Base-by-base conservation (phyloP, 2,329 filamentous ascomycete genomes). In the Neonectria faginata region DNA sequence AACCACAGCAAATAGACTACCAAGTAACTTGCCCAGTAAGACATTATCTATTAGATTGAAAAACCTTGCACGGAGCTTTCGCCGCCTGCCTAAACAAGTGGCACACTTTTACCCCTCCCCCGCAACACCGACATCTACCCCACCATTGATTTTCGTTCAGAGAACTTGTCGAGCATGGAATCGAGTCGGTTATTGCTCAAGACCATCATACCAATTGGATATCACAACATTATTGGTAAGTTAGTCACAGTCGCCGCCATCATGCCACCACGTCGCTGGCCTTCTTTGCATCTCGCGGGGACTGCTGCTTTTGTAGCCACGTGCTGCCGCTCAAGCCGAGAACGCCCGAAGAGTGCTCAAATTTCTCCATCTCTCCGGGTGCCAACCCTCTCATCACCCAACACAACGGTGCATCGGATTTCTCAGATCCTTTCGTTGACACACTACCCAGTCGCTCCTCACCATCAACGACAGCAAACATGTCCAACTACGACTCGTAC, bases 401-500 rank as follows among this genome's bases (percentile, higher is more conserved):
- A 50, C 12, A 36, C 33, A 6, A 6, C 33, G 33, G 33, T 36
- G 33, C 33, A 36, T 36, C 12, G 33, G 33, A 7, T 1, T 36
- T 36, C 31, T 31, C 14, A 10, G 8, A 31, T 50, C 27, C 25
- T 18, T 27, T 27, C n/a, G 18, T 50, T 50, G 9, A 31, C 45
- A n/a, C 45, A n/a, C n/a, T 11, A n/a, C n/a, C 25, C 25, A 50
- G 8, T 29, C 25, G n/a, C n/a, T 50, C 16, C 18, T n/a, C 25
- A 50, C 25, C 45, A 25, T 41, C 39, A 36, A 27, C 29, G n/a
- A 47, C 29, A 5, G 47, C 50, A 27, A 39, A 6, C 36, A 51
- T 55, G 59, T 18, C 59, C 44, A 52, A n/a, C 47, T 64, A 42
- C 58, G 64, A 68, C 48, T 22, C 55, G 3, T 68, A 68, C 39